A percentile compares a stretch with the other conserved stretches of the same genome.
Evolutionary conservation across 31 red algal genomes (phyloP).

Genomic region (Asparagopsis taxiformis): DNA sequence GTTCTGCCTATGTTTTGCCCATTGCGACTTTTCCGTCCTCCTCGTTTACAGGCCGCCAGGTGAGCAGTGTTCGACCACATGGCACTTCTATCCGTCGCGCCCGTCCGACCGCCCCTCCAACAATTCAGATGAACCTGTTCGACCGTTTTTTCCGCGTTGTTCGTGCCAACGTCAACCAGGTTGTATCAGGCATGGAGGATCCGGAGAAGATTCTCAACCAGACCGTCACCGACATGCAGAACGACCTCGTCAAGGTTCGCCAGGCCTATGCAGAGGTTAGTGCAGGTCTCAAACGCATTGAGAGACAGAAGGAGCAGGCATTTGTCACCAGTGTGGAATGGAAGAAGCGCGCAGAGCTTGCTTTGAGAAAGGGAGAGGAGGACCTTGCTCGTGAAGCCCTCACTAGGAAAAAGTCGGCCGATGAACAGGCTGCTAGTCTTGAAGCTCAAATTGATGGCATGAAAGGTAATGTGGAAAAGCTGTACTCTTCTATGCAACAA

Average conservation of each 20-base stretch:
- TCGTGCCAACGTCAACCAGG: slow-evolving; percentile 93
- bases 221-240: slow-evolving; percentile 94
- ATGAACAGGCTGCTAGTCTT: slow-evolving; percentile 77
- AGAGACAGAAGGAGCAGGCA: slow-evolving; percentile 90
- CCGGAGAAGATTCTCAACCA: slow-evolving; percentile 98
- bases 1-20: slow-evolving; percentile 53
- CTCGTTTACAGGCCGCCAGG: slow-evolving; percentile 28
- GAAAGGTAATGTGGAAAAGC: slow-evolving; percentile 87
- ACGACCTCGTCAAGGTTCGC: slow-evolving; percentile 90
- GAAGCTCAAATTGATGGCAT: slow-evolving; percentile 68
- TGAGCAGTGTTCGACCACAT: neutral
- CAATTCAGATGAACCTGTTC: slow-evolving; percentile 96
- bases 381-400: slow-evolving; percentile 94
- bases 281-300: slow-evolving; percentile 86
- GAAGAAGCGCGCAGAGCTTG: slow-evolving; percentile 96
- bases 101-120: slow-evolving; percentile 8
- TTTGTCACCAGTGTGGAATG: slow-evolving; percentile 80
- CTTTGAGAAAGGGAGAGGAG: slow-evolving; percentile 93
- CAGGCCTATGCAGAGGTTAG: slow-evolving; percentile 99
- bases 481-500: slow-evolving; percentile 85
- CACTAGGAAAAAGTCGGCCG: slow-evolving; percentile 69
- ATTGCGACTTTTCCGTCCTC: slow-evolving; percentile 18
- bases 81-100: slow-evolving; percentile 20
- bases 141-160: slow-evolving; percentile 94
- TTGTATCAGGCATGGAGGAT: slow-evolving; percentile 94